Percentiles rank a stretch among this genome's conserved stretches.
phyloP scores from a whole-genome alignment of 768 basidiomycete species.

The Mycena capillaripes region DNA sequence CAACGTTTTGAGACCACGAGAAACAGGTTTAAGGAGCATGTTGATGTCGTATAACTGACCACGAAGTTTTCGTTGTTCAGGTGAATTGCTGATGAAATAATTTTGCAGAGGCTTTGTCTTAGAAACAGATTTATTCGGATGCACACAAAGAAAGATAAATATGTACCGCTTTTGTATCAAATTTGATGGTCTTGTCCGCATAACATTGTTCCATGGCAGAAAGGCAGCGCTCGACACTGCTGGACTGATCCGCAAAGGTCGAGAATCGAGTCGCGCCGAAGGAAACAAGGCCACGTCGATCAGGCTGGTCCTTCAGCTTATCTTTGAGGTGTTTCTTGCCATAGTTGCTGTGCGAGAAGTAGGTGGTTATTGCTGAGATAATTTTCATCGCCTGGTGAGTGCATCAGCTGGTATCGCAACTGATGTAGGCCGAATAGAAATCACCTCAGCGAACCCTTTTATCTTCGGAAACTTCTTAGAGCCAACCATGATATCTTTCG shows the following conservation, averaged over 20 bases:
- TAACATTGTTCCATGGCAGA: conserved; percentile 2
- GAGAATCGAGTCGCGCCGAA: conserved; percentile 14
- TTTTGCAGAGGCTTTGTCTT: conserved; percentile 13
- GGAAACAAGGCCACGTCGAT: conserved; percentile 10
- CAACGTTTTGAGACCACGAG: conserved; percentile 17
- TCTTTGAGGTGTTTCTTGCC: conserved; percentile 23
- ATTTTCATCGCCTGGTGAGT: background rate
- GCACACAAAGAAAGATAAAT: too few species aligned
- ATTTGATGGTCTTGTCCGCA: background rate
- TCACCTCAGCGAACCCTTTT: conserved; percentile 13
- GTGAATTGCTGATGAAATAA: conserved; percentile 5
- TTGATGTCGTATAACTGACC: conserved; percentile 18
- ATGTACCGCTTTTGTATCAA: conserved; percentile 25
- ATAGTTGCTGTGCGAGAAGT: conserved; percentile 30
- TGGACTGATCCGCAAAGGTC: conserved; percentile 9
- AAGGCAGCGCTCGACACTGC: conserved; percentile 7
- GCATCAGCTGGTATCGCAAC: background rate
- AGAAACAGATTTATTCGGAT: background rate
- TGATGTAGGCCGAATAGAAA: background rate
- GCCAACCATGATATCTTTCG: conserved; percentile 35
- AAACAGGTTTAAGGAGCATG: conserved; percentile 16
- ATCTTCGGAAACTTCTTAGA: conserved; percentile 31
- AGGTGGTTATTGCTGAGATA: background rate
- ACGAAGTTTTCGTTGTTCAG: background rate
- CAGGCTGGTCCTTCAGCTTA: background rate